Evolutionary conservation across 2,329 filamentous ascomycete genomes (phyloP).

Genomic region (Plectosphaerella cucumerina): DNA sequence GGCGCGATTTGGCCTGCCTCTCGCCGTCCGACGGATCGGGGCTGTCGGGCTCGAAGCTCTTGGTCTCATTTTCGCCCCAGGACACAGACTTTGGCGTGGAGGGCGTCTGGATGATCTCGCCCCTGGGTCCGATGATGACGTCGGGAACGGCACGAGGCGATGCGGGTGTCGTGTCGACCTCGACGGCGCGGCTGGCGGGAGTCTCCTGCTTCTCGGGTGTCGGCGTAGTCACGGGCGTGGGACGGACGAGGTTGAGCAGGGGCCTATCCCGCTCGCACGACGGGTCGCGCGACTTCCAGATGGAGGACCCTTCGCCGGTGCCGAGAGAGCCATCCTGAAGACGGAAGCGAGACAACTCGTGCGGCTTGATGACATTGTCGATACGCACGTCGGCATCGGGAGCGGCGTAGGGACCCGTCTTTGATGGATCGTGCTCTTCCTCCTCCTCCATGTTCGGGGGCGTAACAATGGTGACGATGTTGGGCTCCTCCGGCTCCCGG

Average conservation of each 20-base stretch:
- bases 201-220: slow-evolving; percentile 17
- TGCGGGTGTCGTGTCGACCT: slow-evolving; percentile 11
- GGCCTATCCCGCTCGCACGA: slow-evolving; percentile 53
- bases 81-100: slow-evolving; percentile 54
- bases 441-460: slow-evolving; percentile 45
- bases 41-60: slow-evolving; percentile 59
- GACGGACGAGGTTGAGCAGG: slow-evolving; percentile 55
- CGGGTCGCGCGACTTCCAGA: slow-evolving; percentile 44
- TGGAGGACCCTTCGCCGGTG: slow-evolving; percentile 18
- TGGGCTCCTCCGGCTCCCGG: slow-evolving; percentile 30
- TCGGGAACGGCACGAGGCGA: slow-evolving; percentile 18
- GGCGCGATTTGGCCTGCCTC: slow-evolving; percentile 20
- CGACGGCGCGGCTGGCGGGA: slow-evolving; percentile 11
- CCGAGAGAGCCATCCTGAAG: slow-evolving; percentile 18
- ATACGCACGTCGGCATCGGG: slow-evolving; percentile 62
- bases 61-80: slow-evolving; percentile 62
- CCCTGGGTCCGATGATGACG: slow-evolving; percentile 32
- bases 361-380: slow-evolving; percentile 54
- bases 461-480: slow-evolving; percentile 45
- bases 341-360: slow-evolving; percentile 38
- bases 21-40: slow-evolving; percentile 35
- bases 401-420: slow-evolving; percentile 39
- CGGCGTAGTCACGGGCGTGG: slow-evolving; percentile 49
- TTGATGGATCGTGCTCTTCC: slow-evolving; percentile 37
- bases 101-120: slow-evolving; percentile 36